Evolutionary conservation across 208 protist genomes (phyloP).

Genomic region (Vickermania spadyakhi): DNA sequence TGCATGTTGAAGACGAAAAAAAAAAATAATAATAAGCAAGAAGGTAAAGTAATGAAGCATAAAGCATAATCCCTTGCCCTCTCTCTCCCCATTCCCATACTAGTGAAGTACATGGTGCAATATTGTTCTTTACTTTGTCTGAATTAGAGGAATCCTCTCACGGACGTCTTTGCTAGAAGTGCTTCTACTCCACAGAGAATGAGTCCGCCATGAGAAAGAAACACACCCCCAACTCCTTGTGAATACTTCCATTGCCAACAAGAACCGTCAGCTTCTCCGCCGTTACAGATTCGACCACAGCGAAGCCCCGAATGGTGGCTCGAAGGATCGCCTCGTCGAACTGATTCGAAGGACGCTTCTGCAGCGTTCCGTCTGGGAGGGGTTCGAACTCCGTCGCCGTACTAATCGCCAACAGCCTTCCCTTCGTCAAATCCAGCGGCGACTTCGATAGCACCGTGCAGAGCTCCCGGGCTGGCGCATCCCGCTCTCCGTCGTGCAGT

Average conservation of each 20-base stretch:
- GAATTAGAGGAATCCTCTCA: no score
- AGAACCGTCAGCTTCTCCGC: constrained; percentile 32
- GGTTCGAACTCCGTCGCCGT: constrained; percentile 38
- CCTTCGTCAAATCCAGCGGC: constrained; percentile 38
- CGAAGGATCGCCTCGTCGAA: constrained; percentile 30
- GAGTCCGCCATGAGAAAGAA: constrained; percentile 33
- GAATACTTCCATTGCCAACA: constrained; percentile 19
- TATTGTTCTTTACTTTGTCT: no score
- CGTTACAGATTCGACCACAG: constrained; percentile 39
- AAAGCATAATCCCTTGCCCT: no score
- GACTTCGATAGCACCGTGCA: constrained; percentile 26
- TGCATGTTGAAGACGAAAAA: no score
- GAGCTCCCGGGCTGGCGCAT: constrained; percentile 4
- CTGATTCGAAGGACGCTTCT: constrained; percentile 27
- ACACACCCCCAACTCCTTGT: constrained; percentile 37
- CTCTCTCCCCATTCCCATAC: no score
- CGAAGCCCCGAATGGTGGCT: constrained; percentile 37
- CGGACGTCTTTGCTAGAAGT: no score
- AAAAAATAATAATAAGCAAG: no score
- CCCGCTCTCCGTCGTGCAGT: constrained; percentile 22
- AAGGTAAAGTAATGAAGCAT: no score
- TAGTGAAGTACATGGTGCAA: no score
- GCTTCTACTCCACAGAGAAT: background rate
- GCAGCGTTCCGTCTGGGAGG: constrained; percentile 30
- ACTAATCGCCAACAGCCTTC: constrained; percentile 44